Evolutionary conservation across 2,329 filamentous ascomycete genomes (phyloP).

Genomic region (Ophiostoma pallidulum): DNA sequence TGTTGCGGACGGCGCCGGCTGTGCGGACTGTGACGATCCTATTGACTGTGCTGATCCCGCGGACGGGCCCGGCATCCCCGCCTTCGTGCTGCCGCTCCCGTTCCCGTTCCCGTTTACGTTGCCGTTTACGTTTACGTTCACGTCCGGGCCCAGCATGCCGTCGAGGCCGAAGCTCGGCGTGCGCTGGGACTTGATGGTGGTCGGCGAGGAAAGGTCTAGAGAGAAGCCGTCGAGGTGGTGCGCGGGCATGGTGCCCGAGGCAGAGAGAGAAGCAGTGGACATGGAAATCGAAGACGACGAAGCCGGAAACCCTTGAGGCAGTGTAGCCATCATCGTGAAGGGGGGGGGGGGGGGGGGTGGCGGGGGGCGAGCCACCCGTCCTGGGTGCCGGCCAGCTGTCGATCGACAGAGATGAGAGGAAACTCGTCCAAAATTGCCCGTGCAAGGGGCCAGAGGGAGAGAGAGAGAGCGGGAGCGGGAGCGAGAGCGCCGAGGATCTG

Average conservation of each 20-base stretch:
- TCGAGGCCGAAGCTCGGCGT: constrained; percentile 45
- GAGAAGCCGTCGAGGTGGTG: constrained; percentile 29
- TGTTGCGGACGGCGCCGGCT: background rate
- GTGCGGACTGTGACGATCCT: no score
- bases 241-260: background rate
- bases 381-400: no score
- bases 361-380: constrained; percentile 44
- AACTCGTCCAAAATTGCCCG: no score
- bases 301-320: constrained; percentile 33
- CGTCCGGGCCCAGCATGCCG: constrained; percentile 36
- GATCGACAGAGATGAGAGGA: background rate
- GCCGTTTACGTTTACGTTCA: background rate
- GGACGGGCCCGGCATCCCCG: no score
- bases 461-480: background rate
- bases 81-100: background rate
- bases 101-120: background rate
- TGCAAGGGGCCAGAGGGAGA: no score
- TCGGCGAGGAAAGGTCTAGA: constrained; percentile 39
- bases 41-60: no score
- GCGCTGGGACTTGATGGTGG: constrained; percentile 35
- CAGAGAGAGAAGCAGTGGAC: background rate
- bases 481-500: no score
- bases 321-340: constrained; percentile 27
- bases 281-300: constrained; percentile 18
- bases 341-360: no score